Evolutionary conservation across 2,329 filamentous ascomycete species (phyloP), one percentile per base, ranked within the genome.

Genomic region (Pseudogymnoascus sp.): DNA sequence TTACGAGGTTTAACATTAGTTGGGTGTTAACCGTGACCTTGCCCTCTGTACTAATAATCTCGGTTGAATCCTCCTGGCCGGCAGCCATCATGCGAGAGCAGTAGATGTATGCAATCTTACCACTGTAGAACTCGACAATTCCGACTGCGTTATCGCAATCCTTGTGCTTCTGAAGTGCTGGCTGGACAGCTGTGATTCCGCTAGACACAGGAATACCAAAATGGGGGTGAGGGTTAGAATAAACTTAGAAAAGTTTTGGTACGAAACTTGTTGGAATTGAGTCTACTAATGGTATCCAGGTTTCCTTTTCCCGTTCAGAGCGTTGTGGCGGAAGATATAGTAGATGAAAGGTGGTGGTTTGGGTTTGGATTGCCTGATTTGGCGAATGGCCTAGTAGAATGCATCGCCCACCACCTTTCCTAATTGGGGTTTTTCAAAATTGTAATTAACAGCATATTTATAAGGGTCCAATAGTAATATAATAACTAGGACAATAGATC

Each of bases 51-150:
- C 85, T 86, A 61, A 87, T 84, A 66, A 88, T 80, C 74, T 87
- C 85, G 0, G 85, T 86, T 66, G 79, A 82, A 71, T 88, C 86
- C 67, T 87, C 81, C 73, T 88, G 85, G 1, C 86, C 86, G 0
- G 82, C 80, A 0, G 85, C 82, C 81, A 87, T 88, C 82, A 87
- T 88, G 18, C 85, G 79, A 12, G 79, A 83, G 40, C 77, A 79
- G 73, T 85, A 88, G 67, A 86, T 81, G 70, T 87, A 84, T 1
- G 84, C 85, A 60, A 88, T 83, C 69, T 81, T 81, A 60, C 82
- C 84, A 62, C 79, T 79, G 69, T 79, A 81, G 73, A 88, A 88
- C 73, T 89, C 85, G n/a, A 88, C 80, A n/a, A 87, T 75, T 5
- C 83, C 86, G 1, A 86, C 77, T 4, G 81, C 84, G 66, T 86